Evolutionary conservation across 371 early-diverging fungal genomes (phyloP).

Genomic region (Apophysomyces variabilis): DNA sequence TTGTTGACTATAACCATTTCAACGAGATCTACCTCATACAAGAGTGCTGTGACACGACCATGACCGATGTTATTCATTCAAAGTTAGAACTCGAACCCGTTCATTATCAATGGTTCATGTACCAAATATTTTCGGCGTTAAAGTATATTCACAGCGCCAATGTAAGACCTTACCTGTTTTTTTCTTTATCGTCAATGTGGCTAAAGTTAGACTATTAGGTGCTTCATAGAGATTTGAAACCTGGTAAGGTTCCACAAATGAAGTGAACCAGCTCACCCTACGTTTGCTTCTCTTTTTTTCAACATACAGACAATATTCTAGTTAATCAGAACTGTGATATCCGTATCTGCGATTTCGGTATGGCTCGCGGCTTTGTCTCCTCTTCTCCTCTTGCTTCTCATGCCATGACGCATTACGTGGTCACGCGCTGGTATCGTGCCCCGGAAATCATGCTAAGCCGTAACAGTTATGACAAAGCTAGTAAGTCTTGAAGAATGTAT

Average conservation of each 20-base stretch:
- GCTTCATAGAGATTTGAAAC: conserved; percentile 92
- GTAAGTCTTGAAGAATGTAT: conserved; percentile 26
- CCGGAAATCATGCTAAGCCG: conserved; percentile 54
- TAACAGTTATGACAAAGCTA: conserved; percentile 42
- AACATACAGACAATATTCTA: conserved; percentile 74
- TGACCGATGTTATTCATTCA: conserved; percentile 90
- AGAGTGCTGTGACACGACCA: conserved; percentile 90
- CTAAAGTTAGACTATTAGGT: conserved; percentile 33
- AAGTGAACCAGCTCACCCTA: neutral
- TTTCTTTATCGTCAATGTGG: neutral
- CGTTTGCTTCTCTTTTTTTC: neutral
- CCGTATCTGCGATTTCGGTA: conserved; percentile 58
- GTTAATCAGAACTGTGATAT: conserved; percentile 90
- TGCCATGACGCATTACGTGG: conserved; percentile 51
- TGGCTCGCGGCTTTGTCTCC: conserved; percentile 49
- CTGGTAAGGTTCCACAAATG: conserved; percentile 42
- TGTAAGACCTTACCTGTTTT: conserved; percentile 36
- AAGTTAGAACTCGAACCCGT: conserved; percentile 83
- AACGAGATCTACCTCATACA: conserved; percentile 72
- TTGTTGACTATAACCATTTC: conserved; percentile 65
- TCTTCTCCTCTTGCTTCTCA: conserved; percentile 28
- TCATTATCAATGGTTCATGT: conserved; percentile 93
- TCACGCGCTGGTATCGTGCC: conserved; percentile 55
- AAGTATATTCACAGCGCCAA: conserved; percentile 93
- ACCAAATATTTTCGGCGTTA: conserved; percentile 86